Conservation (phyloP, 257 asterid species). For the Plantago elongata region DNA sequence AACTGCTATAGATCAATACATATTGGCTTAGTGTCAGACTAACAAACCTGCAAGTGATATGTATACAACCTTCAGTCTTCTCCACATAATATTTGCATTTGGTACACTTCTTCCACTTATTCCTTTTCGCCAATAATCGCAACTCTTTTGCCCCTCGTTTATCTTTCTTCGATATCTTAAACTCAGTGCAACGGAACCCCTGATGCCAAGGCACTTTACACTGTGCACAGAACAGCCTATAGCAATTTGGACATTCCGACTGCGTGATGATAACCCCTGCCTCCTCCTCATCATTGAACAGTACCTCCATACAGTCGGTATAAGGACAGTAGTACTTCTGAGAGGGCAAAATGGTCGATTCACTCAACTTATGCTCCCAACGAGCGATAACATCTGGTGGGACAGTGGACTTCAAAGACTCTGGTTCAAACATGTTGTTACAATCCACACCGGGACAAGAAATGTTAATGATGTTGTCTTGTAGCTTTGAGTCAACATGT, state of each 20-base stretch:
- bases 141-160: slow-evolving; percentile 18
- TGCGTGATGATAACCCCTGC: neutral
- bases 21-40: neutral
- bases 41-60: slow-evolving; percentile 27
- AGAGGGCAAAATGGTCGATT: neutral
- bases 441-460: slow-evolving; percentile 1
- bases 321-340: slow-evolving; percentile 5
- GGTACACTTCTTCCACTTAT: slow-evolving; percentile 24
- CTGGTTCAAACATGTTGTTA: neutral
- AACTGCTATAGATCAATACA: neutral
- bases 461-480: slow-evolving; percentile 17
- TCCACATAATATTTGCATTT: slow-evolving; percentile 21
- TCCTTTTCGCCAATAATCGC: slow-evolving; percentile 17
- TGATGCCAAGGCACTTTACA: slow-evolving; percentile 30
- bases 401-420: neutral
- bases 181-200: slow-evolving; percentile 20
- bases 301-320: neutral
- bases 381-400: neutral
- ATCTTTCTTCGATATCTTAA: neutral
- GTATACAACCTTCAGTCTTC: slow-evolving; percentile 21
- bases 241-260: slow-evolving; percentile 7
- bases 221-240: slow-evolving; percentile 26
- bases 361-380: slow-evolving; percentile 1
- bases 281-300: neutral
- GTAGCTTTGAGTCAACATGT: slow-evolving; percentile 31